These are phyloP conservation scores for Cucurbita moschata DNA, from an alignment of 306 rosid genomes.

Conservation along the genomic window DNA sequence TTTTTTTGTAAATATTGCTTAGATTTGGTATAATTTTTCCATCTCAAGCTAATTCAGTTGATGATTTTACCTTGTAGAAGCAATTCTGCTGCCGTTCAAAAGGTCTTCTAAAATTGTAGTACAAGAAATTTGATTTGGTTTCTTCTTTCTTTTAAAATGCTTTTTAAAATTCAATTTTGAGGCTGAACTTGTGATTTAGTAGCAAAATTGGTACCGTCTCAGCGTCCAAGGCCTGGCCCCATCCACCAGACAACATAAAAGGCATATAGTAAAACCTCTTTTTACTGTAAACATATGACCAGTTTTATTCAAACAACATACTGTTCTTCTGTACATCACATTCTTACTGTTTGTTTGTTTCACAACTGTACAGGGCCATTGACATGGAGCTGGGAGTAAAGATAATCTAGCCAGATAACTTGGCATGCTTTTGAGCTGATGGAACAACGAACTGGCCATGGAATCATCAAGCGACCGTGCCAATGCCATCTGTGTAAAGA, in stretches of 20 bases:
- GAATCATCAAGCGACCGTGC: constrained; percentile 12
- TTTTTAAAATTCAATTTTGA: no score
- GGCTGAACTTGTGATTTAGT: no score
- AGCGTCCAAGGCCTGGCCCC: not conserved
- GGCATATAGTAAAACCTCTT: not conserved
- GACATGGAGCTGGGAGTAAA: not conserved
- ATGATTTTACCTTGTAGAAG: not conserved
- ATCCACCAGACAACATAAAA: not conserved
- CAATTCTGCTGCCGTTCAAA: not conserved
- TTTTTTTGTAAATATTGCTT: not conserved
- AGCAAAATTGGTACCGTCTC: not conserved
- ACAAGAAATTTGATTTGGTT: not conserved
- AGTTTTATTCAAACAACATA: not conserved
- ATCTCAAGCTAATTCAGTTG: no score
- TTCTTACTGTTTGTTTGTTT: not conserved
- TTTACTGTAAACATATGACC: not conserved
- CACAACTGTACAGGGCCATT: constrained; percentile 3
- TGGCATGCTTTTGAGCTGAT: not conserved
- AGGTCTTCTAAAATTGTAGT: not conserved
- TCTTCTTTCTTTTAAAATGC: no score
- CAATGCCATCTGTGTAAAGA: constrained; percentile 43
- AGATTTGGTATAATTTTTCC: not conserved
- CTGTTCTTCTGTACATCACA: not conserved
- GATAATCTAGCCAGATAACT: not conserved
- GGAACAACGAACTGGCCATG: not conserved